These are phyloP conservation scores for Ophiocordyceps robertsii DNA, from an alignment of 2,329 filamentous ascomycete genomes.

Conservation along the genomic window DNA sequence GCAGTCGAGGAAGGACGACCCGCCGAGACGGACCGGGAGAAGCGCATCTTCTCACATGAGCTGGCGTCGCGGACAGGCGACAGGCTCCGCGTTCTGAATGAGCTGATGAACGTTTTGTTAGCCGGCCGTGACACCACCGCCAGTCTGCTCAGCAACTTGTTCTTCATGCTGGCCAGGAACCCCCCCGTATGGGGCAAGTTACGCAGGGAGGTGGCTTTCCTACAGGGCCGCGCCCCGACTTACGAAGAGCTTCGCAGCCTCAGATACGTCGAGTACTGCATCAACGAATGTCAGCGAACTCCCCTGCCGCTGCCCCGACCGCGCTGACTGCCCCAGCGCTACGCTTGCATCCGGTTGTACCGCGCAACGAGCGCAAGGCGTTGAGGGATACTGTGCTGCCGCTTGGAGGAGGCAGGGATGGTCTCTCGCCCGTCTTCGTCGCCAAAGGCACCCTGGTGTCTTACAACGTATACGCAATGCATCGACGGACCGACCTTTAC, in stretches of 20 bases:
- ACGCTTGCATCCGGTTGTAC: constrained; percentile 23
- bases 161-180: constrained; percentile 20
- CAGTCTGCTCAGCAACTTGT: constrained; percentile 16
- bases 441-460: constrained; percentile 27
- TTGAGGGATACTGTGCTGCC: constrained; percentile 33
- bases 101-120: constrained; percentile 18
- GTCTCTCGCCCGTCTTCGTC: constrained; percentile 31
- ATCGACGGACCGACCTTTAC: constrained; percentile 22
- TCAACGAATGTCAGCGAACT: constrained; percentile 9
- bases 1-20: neutral
- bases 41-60: constrained; percentile 13
- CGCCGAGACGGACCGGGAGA: neutral
- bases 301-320: no score
- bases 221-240: constrained; percentile 7
- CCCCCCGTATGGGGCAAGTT: constrained; percentile 25
- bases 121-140: constrained; percentile 26
- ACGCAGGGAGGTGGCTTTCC: constrained; percentile 17
- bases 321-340: no score
- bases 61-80: constrained; percentile 5
- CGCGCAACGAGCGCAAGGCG: constrained; percentile 31
- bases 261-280: constrained; percentile 8
- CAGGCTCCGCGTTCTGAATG: constrained; percentile 5
- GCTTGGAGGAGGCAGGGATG: constrained; percentile 32
- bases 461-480: constrained; percentile 27
- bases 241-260: constrained; percentile 9